These are phyloP conservation scores for Kingdonia uniflora DNA, from an alignment of 164 flowering plant genomes.

Conservation along the genomic window DNA sequence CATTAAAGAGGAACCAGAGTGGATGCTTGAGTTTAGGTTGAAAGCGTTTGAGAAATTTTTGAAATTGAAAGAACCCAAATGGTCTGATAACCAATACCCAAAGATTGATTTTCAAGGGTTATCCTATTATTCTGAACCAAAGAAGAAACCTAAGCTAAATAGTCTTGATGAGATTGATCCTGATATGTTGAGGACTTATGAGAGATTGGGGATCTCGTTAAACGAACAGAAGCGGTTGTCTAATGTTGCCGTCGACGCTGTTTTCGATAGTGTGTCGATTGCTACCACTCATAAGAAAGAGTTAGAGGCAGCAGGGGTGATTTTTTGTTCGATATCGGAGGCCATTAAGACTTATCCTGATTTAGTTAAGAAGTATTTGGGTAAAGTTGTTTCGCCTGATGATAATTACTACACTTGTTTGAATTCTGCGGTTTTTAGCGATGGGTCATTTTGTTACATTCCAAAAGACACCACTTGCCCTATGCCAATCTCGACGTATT, in stretches of 20 bases:
- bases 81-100: constrained; percentile 3
- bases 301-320: constrained; percentile 68
- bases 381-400: constrained; percentile 75
- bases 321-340: constrained; percentile 92
- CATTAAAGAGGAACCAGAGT: constrained; percentile 68
- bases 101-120: constrained; percentile 35
- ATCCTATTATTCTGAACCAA: constrained; percentile 83
- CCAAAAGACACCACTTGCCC: constrained; percentile 82
- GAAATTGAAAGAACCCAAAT: constrained; percentile 68
- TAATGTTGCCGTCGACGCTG: constrained; percentile 49
- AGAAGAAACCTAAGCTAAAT: constrained; percentile 8
- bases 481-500: constrained; percentile 94
- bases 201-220: constrained; percentile 21
- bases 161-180: constrained; percentile 2
- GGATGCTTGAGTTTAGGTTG: constrained; percentile 87
- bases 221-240: background rate
- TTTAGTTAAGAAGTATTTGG: constrained; percentile 66
- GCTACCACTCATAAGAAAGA: constrained; percentile 50
- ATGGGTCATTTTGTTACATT: constrained; percentile 88
- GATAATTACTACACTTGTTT: constrained; percentile 84
- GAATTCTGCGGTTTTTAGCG: constrained; percentile 92
- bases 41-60: constrained; percentile 52
- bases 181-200: constrained; percentile 35
- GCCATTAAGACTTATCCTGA: constrained; percentile 86
- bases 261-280: constrained; percentile 33